Evolutionary conservation across 495 filamentous ascomycete species (phyloP).

Genomic region (Acidomyces sp.): DNA sequence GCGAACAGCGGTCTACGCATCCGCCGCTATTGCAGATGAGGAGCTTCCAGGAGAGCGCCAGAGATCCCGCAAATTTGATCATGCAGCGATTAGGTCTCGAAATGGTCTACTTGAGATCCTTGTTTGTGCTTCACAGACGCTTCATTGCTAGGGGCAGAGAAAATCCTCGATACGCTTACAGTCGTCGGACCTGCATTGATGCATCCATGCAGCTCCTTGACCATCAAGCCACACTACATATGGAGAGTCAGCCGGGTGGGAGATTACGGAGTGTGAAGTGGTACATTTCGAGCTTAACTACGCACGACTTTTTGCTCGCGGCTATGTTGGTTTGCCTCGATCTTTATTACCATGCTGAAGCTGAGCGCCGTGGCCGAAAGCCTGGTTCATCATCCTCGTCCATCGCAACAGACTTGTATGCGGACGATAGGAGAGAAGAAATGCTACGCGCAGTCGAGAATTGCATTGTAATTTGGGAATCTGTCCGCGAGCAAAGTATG

Average conservation of each 20-base stretch:
- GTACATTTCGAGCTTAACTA: conserved; percentile 67
- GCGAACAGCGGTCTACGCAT: conserved; percentile 50
- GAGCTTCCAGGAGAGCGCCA: conserved; percentile 55
- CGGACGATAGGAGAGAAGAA: conserved; percentile 53
- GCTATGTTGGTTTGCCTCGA: conserved; percentile 83
- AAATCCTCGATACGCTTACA: conserved; percentile 66
- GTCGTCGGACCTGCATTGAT: conserved; percentile 66
- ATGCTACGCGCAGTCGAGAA: conserved; percentile 62
- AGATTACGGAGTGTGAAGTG: conserved; percentile 57
- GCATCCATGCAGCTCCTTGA: conserved; percentile 63
- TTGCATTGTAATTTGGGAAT: conserved; percentile 67
- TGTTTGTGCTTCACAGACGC: conserved; percentile 72
- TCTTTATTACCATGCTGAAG: conserved; percentile 39
- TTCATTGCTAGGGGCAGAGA: conserved; percentile 58
- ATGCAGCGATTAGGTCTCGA: conserved; percentile 73
- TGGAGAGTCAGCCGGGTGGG: conserved; percentile 60
- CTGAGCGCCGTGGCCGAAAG: conserved; percentile 25
- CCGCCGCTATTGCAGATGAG: conserved; percentile 59
- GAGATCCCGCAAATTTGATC: conserved; percentile 63
- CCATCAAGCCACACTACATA: conserved; percentile 62
- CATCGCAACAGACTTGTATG: conserved; percentile 51
- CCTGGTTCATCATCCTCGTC: conserved; percentile 16
- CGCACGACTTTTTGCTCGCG: conserved; percentile 70
- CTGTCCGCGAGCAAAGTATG: conserved; percentile 59
- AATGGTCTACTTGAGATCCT: conserved; percentile 67